Evolutionary conservation across 371 early-diverging fungal species (phyloP).

Genomic region (Paraphysoderma sedebokerense): DNA sequence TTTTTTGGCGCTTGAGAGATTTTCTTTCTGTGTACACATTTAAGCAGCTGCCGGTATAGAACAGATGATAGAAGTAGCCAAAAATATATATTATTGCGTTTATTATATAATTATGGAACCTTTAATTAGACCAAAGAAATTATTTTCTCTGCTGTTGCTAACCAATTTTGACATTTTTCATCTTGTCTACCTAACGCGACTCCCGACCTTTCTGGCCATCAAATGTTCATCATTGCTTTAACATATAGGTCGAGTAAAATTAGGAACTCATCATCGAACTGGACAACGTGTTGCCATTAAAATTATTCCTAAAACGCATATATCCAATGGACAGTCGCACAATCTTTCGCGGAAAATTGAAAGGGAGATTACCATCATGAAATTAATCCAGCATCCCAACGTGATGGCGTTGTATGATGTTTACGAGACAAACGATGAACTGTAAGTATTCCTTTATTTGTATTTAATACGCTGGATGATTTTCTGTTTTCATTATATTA

Average conservation of each 20-base stretch:
- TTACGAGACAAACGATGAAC: constrained; percentile 65
- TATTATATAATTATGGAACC: neutral
- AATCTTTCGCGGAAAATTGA: constrained; percentile 59
- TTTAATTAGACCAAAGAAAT: neutral
- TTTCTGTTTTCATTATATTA: constrained; percentile 5
- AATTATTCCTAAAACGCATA: constrained; percentile 44
- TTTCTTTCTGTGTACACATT: neutral
- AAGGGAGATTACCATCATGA: constrained; percentile 86
- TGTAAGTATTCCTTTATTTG: constrained; percentile 28
- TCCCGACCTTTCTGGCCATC: too few species aligned
- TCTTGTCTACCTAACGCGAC: too few species aligned
- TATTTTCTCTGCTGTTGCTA: too few species aligned
- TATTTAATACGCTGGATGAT: neutral
- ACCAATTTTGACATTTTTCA: too few species aligned
- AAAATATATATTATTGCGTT: neutral
- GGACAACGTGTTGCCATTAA: constrained; percentile 72
- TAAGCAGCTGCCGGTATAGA: neutral
- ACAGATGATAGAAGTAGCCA: neutral
- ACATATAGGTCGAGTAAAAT: constrained; percentile 49
- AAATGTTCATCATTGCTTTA: neutral
- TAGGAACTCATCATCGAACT: constrained; percentile 53
- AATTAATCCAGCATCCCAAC: constrained; percentile 78
- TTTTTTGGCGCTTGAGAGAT: too few species aligned
- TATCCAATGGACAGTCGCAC: constrained; percentile 9
- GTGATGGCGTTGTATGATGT: constrained; percentile 79